Conservation (phyloP, 108 stramenopile genomes). For the Chaetoceros tenuissimus region DNA sequence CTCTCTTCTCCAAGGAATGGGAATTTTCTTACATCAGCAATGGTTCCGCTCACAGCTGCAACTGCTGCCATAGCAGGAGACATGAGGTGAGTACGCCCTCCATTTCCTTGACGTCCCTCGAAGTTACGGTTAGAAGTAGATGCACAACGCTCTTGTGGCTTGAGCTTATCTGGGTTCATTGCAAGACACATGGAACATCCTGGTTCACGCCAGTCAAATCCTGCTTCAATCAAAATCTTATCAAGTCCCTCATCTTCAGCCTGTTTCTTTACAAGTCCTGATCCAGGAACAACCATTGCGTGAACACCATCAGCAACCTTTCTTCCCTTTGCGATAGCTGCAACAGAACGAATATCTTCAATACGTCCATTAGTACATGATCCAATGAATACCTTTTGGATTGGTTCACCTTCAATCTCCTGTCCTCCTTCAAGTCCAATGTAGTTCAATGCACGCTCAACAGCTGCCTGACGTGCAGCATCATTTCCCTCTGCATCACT, state of each 20-base stretch:
- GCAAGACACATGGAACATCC: slow-evolving; percentile 94
- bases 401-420: slow-evolving; percentile 65
- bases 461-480: slow-evolving; percentile 68
- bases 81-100: slow-evolving; percentile 88
- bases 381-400: slow-evolving; percentile 90
- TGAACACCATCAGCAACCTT: slow-evolving; percentile 79
- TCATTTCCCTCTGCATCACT: slow-evolving; percentile 47
- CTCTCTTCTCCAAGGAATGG: slow-evolving; percentile 61
- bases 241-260: slow-evolving; percentile 91
- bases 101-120: slow-evolving; percentile 91
- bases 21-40: slow-evolving; percentile 86
- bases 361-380: slow-evolving; percentile 94
- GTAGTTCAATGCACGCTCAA: slow-evolving; percentile 80
- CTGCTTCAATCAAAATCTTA: slow-evolving; percentile 82
- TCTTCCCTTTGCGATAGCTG: slow-evolving; percentile 82
- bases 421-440: slow-evolving; percentile 85
- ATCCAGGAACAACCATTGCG: slow-evolving; percentile 93
- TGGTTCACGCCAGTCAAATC: slow-evolving; percentile 94
- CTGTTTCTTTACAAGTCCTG: slow-evolving; percentile 88
- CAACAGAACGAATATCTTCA: slow-evolving; percentile 88
- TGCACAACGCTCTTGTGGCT: slow-evolving; percentile 88
- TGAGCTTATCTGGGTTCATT: slow-evolving; percentile 91
- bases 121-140: slow-evolving; percentile 95
- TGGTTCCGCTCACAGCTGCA: slow-evolving; percentile 72
- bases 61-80: slow-evolving; percentile 91